phyloP scores from a whole-genome alignment of 768 basidiomycete species.

The Termitomyces heimii region DNA sequence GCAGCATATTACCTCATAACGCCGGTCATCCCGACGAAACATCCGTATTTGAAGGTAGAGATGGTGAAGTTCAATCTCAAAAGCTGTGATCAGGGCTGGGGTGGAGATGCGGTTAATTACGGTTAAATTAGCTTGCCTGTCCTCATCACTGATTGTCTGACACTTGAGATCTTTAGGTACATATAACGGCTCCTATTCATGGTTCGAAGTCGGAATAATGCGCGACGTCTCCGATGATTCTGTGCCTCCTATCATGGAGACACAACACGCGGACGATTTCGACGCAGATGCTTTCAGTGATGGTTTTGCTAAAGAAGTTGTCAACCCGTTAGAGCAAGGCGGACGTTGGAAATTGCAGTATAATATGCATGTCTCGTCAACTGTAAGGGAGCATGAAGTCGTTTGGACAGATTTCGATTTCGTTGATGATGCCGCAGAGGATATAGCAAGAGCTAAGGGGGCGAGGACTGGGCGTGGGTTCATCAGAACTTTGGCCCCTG shows the following conservation, averaged over 20 bases:
- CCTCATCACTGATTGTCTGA: not conserved
- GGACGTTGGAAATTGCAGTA: slow-evolving; percentile 21
- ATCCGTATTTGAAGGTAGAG: slow-evolving; percentile 12
- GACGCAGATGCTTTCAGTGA: not conserved
- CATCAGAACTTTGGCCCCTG: slow-evolving; percentile 12
- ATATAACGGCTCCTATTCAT: slow-evolving; percentile 24
- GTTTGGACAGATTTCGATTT: slow-evolving; percentile 16
- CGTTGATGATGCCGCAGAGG: slow-evolving; percentile 7
- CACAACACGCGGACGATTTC: not conserved
- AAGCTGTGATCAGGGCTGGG: slow-evolving; percentile 27
- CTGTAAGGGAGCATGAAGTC: slow-evolving; percentile 15
- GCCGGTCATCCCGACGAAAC: slow-evolving; percentile 9
- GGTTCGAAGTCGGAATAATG: slow-evolving; percentile 27
- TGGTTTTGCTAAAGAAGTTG: slow-evolving; percentile 4
- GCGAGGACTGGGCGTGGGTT: slow-evolving; percentile 16
- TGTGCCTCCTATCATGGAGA: not conserved
- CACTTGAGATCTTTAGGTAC: slow-evolving; percentile 13
- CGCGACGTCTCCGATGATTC: slow-evolving; percentile 9
- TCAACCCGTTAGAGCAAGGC: slow-evolving; percentile 7
- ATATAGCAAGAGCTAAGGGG: slow-evolving; percentile 8
- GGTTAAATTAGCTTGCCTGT: slow-evolving; percentile 10
- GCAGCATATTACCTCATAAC: slow-evolving; percentile 16
- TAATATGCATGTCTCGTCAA: slow-evolving; percentile 20
- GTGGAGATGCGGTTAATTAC: slow-evolving; percentile 15
- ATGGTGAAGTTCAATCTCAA: slow-evolving; percentile 14